Conservation (phyloP, 2,329 filamentous ascomycete species). For the Aspergillus quadrilineatus region DNA sequence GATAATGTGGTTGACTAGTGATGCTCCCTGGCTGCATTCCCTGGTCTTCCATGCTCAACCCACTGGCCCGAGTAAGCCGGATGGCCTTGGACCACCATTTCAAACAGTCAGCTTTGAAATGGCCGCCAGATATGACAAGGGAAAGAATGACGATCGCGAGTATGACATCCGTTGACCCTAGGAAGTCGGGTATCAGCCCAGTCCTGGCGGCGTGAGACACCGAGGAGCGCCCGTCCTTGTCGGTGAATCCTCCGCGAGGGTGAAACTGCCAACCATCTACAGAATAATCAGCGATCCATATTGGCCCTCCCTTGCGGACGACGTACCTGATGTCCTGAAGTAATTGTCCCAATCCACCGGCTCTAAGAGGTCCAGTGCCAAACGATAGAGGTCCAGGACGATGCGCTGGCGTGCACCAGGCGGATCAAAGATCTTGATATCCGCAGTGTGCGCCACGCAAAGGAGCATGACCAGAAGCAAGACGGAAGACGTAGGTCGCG, state of each 20-base stretch:
- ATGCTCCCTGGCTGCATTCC: background rate
- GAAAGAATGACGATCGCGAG: conserved; percentile 7
- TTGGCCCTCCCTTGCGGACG: background rate
- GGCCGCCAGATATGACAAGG: conserved; percentile 6
- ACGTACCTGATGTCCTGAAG: conserved; percentile 12
- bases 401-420: conserved; percentile 10
- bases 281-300: background rate
- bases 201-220: conserved; percentile 8
- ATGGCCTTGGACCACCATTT: conserved; percentile 11
- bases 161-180: conserved; percentile 9
- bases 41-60: conserved; percentile 11
- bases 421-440: conserved; percentile 11
- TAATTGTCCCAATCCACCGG: conserved; percentile 12
- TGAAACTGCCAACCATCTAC: conserved; percentile 13
- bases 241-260: background rate
- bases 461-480: conserved; percentile 11
- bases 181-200: conserved; percentile 12
- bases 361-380: conserved; percentile 8
- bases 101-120: conserved; percentile 9
- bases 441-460: conserved; percentile 10
- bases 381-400: conserved; percentile 10
- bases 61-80: conserved; percentile 1
- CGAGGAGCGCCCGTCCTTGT: conserved; percentile 9
- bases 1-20: background rate
- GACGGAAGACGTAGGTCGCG: conserved; percentile 9